A percentile compares a stretch with the other conserved stretches of the same genome.
Evolutionary conservation across 768 basidiomycete species (phyloP).

Genomic region (Calocybe indica): DNA sequence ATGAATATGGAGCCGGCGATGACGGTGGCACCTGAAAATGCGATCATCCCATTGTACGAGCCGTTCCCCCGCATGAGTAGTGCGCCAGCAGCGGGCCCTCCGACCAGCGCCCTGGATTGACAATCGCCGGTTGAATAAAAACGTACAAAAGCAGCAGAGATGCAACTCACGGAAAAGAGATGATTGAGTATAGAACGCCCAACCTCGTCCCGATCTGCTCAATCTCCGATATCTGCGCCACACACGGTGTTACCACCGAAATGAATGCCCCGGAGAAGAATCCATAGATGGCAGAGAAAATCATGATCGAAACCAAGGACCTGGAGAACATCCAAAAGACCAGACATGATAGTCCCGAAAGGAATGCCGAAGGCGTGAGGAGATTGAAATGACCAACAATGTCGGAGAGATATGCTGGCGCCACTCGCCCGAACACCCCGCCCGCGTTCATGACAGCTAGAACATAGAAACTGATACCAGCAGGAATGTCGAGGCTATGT

Average conservation of each 20-base stretch:
- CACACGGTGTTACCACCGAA: constrained; percentile 60
- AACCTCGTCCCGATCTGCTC: constrained; percentile 56
- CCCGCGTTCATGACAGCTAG: constrained; percentile 68
- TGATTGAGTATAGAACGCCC: constrained; percentile 57
- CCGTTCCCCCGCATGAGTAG: constrained; percentile 42
- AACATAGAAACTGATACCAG: constrained; percentile 42
- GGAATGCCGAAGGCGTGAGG: constrained; percentile 54
- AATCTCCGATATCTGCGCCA: constrained; percentile 59
- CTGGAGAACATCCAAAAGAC: constrained; percentile 49
- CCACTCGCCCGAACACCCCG: constrained; percentile 57
- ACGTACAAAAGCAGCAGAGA: constrained; percentile 3
- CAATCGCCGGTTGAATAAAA: not conserved
- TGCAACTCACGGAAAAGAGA: constrained; percentile 64
- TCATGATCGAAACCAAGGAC: constrained; percentile 32
- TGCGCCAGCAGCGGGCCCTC: constrained; percentile 59
- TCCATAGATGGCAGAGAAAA: constrained; percentile 54
- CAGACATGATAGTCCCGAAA: constrained; percentile 56
- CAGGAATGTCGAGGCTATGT: constrained; percentile 31
- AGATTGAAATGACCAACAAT: constrained; percentile 62
- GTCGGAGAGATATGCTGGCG: constrained; percentile 62
- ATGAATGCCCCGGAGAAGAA: constrained; percentile 66
- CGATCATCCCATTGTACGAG: constrained; percentile 44
- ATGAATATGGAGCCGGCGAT: constrained; percentile 56
- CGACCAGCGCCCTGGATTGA: constrained; percentile 48
- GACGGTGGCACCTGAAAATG: constrained; percentile 54